phyloP scores from a whole-genome alignment of 1,284 basidiomycete species.

The Cerioporus squamosus region DNA sequence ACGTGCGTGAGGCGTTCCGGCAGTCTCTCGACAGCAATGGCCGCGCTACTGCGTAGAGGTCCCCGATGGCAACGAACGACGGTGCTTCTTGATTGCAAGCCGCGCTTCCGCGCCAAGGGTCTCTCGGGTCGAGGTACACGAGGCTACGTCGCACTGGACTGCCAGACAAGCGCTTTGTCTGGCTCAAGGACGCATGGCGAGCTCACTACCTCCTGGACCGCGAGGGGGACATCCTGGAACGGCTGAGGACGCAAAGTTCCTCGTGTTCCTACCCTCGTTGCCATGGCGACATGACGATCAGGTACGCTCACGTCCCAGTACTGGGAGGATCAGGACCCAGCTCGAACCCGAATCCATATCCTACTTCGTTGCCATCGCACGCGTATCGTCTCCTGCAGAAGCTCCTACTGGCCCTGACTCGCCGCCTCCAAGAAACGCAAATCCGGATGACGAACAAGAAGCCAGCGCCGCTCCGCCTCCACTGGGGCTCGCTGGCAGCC shows the following conservation, averaged over 20 bases:
- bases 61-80: background rate
- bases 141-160: conserved; percentile 10
- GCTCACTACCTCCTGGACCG: background rate
- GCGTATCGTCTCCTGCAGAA: no score
- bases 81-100: conserved; percentile 8
- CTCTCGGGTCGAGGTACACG: conserved; percentile 12
- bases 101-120: background rate
- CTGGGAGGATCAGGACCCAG: background rate
- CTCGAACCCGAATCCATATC: no score
- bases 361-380: no score
- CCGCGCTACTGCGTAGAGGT: conserved; percentile 3
- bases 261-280: conserved; percentile 11
- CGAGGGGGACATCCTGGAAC: conserved; percentile 5
- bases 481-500: no score
- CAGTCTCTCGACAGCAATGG: background rate
- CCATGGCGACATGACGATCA: conserved; percentile 14
- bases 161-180: conserved; percentile 4
- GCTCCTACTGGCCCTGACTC: background rate
- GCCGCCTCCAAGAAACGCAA: background rate
- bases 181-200: conserved; percentile 18
- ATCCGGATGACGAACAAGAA: no score
- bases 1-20: conserved; percentile 6
- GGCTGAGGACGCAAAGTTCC: background rate
- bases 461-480: no score
- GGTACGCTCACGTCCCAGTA: background rate